A percentile compares a stretch with the other conserved stretches of the same genome.
phyloP scores from a whole-genome alignment of 352 stramenopile genomes.

The Pythium aristosporum region DNA sequence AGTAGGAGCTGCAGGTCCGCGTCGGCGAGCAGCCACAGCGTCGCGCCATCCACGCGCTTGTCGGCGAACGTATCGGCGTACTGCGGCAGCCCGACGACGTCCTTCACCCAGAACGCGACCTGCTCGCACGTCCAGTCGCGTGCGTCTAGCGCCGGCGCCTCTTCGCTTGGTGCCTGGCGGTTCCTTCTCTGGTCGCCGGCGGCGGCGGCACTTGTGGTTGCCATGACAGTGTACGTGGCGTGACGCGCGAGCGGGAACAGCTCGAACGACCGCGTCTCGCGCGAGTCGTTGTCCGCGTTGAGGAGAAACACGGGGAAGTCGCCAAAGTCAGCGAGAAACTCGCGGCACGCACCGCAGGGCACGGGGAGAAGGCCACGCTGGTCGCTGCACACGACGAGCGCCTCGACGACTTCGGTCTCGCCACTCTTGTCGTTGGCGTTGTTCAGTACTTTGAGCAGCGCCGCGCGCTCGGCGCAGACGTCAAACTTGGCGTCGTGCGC shows the following conservation, averaged over 20 bases:
- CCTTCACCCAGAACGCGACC: slow-evolving; percentile 47
- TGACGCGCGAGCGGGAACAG: slow-evolving; percentile 58
- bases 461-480: slow-evolving; percentile 59
- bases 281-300: slow-evolving; percentile 41
- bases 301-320: slow-evolving; percentile 76
- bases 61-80: slow-evolving; percentile 48
- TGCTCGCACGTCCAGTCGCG: slow-evolving; percentile 57
- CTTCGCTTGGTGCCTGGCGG: background rate
- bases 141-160: slow-evolving; percentile 23
- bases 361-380: slow-evolving; percentile 45
- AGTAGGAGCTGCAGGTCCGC: slow-evolving; percentile 66
- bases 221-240: slow-evolving; percentile 20
- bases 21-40: slow-evolving; percentile 51
- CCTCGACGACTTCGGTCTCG: slow-evolving; percentile 29
- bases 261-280: slow-evolving; percentile 54
- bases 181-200: background rate
- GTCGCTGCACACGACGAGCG: slow-evolving; percentile 62
- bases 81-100: slow-evolving; percentile 50
- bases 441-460: slow-evolving; percentile 48
- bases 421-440: background rate
- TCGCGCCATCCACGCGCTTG: slow-evolving; percentile 68
- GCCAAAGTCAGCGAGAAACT: slow-evolving; percentile 67
- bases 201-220: background rate
- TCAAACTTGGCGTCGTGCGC: slow-evolving; percentile 33
- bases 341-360: slow-evolving; percentile 64